Evolutionary conservation across 2,329 filamentous ascomycete species (phyloP), one percentile per base, ranked within the genome.

Genomic region (Cladosporium sp.): DNA sequence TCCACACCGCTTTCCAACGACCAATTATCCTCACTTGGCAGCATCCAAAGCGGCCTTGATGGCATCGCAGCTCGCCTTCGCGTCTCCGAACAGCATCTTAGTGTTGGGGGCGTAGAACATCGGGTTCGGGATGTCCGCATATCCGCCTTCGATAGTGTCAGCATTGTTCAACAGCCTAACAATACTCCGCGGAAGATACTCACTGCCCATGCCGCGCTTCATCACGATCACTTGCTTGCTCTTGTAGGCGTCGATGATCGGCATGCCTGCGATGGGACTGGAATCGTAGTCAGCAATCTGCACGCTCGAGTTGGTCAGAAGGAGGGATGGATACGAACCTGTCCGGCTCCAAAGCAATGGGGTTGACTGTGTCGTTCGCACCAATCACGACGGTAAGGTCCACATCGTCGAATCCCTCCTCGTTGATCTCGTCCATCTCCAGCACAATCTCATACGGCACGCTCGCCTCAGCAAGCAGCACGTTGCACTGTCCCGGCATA

Each of bases 401-500:
- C 0, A 90, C 95, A 28, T 93, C 86, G 6, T 77, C 70, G 68
- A 95, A 95, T 63, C 64, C 63, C 52, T 95, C 89, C 57, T 95
- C 89, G 68, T 95, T 95, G 72, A 95, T 95, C 74, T 95, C 90
- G 61, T 95, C 90, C 89, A 95, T 95, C 72, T 95, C 89, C 43
- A 95, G 78, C 28, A 95, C 89, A 52, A 95, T 92, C 62, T 95
- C 90, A 63, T 95, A 95, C 2, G 89, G 89, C 31, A 95, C 90
- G 33, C 81, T 85, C 1, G 90, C 90, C 69, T 95, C 90, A 0
- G 90, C 90, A 11, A 95, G 81, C 2, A 95, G 76, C 3, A 95
- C 89, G 64, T 95, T 95, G 73, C 89, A 95, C 71, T 95, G 90
- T 0, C 90, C 90, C 0, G 90, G 90, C 90, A 95, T 95, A 32